phyloP scores from a whole-genome alignment of 306 rosid species.

The Urtica urens region DNA sequence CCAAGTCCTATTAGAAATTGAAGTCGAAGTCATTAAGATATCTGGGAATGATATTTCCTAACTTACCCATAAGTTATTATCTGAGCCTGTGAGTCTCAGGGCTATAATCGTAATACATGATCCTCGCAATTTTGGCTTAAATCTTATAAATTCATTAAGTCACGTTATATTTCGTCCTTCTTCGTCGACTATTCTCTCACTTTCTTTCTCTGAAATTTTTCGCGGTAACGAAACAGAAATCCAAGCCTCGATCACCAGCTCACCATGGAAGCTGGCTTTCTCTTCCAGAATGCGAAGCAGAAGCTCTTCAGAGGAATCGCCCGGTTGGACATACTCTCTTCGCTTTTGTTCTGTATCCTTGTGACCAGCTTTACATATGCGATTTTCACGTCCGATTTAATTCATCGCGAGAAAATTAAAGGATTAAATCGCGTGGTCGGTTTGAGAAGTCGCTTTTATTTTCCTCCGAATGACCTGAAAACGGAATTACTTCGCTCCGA shows the following conservation, averaged over 20 bases:
- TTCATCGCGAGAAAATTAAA: too few relatives aligned
- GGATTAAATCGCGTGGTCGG: too few relatives aligned
- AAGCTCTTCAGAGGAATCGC: not conserved
- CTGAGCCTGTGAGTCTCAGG: too few relatives aligned
- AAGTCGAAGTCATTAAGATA: too few relatives aligned
- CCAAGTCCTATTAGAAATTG: too few relatives aligned
- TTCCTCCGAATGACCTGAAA: constrained; percentile 12
- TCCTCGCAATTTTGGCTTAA: too few relatives aligned
- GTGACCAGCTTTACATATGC: constrained; percentile 8
- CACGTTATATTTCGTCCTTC: not conserved
- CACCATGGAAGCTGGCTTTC: not conserved
- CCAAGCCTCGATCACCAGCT: not conserved
- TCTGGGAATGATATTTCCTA: too few relatives aligned
- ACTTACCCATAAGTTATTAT: too few relatives aligned
- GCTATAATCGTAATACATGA: too few relatives aligned
- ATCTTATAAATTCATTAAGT: too few relatives aligned
- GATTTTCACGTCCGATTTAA: not conserved
- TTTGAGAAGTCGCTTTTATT: not conserved
- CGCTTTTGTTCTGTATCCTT: constrained; percentile 4
- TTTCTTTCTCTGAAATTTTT: not conserved
- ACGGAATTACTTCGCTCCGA: constrained; percentile 3
- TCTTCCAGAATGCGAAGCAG: not conserved
- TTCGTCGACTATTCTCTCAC: constrained; percentile 1
- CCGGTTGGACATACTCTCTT: not conserved
- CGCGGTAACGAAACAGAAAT: constrained; percentile 12